phyloP scores from a whole-genome alignment of 345 rosid species.

The Stellera chamaejasme region DNA sequence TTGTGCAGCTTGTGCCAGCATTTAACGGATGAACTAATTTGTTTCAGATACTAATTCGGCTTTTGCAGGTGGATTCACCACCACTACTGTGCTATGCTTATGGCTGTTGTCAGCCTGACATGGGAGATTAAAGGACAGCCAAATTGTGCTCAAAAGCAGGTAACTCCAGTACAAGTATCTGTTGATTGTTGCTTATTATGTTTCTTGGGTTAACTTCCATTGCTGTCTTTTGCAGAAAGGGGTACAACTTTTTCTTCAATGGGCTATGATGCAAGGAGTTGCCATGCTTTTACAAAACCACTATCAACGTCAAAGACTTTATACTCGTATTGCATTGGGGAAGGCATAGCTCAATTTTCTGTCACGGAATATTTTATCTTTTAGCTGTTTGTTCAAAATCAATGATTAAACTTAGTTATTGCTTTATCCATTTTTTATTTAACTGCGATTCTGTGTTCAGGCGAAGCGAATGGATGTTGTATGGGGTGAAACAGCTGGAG shows the following conservation, averaged over 20 bases:
- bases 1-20: no score
- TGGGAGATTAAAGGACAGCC: constrained; percentile 99
- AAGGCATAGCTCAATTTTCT: constrained; percentile 41
- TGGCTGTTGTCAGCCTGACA: constrained; percentile 98
- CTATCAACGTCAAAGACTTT: constrained; percentile 98
- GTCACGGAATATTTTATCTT: constrained; percentile 1
- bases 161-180: constrained; percentile 17
- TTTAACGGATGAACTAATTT: no score
- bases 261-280: constrained; percentile 99
- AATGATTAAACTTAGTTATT: background rate
- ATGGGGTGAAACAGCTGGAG: constrained; percentile 99
- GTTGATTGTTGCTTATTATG: constrained; percentile 11
- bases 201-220: constrained; percentile 7
- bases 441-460: constrained; percentile 26
- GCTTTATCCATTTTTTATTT: background rate
- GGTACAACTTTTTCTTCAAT: constrained; percentile 93
- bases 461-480: constrained; percentile 99
- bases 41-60: constrained; percentile 1
- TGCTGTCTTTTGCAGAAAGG: constrained; percentile 62
- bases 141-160: constrained; percentile 93
- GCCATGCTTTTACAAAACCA: constrained; percentile 98
- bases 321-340: constrained; percentile 96
- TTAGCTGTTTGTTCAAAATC: constrained; percentile 8
- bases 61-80: constrained; percentile 95
- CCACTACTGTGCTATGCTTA: constrained; percentile 92